Conservation (phyloP, 495 filamentous ascomycete genomes). For the Physcia stellaris region DNA sequence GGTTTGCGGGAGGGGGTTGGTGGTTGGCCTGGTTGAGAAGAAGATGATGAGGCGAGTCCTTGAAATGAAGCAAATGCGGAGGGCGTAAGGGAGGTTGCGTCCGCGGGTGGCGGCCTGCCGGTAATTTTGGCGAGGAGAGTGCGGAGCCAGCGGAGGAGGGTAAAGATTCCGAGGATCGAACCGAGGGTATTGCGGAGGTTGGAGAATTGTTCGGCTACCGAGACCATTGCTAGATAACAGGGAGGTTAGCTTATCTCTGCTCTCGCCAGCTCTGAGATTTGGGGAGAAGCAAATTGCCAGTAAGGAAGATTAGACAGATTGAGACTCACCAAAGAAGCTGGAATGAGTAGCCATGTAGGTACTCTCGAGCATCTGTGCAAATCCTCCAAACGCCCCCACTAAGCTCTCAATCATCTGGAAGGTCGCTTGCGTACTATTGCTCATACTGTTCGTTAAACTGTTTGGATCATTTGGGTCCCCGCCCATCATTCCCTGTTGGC, state of each 20-base stretch:
- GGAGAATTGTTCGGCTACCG: slow-evolving; percentile 92
- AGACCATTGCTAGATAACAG: slow-evolving; percentile 68
- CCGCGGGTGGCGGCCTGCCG: slow-evolving; percentile 79
- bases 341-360: slow-evolving; percentile 99
- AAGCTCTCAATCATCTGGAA: slow-evolving; percentile 98
- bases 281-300: too few relatives aligned
- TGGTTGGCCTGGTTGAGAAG: slow-evolving; percentile 41
- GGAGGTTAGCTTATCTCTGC: neutral
- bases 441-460: slow-evolving; percentile 81
- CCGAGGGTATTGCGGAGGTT: slow-evolving; percentile 90
- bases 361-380: slow-evolving; percentile 98
- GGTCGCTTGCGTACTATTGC: slow-evolving; percentile 85
- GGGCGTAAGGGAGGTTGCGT: slow-evolving; percentile 74
- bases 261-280: too few relatives aligned
- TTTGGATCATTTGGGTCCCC: slow-evolving; percentile 79
- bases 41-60: slow-evolving; percentile 34
- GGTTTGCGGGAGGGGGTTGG: slow-evolving; percentile 81
- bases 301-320: neutral
- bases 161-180: slow-evolving; percentile 89
- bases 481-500: slow-evolving; percentile 35
- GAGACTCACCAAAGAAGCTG: slow-evolving; percentile 82
- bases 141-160: slow-evolving; percentile 83
- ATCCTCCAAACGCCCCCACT: slow-evolving; percentile 94
- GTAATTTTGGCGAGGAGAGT: slow-evolving; percentile 86
- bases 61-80: slow-evolving; percentile 82